A percentile compares a stretch with the other conserved stretches of the same genome.
phyloP scores from a whole-genome alignment of 2,329 filamentous ascomycete genomes.

The Scleromitrula shiraiana region DNA sequence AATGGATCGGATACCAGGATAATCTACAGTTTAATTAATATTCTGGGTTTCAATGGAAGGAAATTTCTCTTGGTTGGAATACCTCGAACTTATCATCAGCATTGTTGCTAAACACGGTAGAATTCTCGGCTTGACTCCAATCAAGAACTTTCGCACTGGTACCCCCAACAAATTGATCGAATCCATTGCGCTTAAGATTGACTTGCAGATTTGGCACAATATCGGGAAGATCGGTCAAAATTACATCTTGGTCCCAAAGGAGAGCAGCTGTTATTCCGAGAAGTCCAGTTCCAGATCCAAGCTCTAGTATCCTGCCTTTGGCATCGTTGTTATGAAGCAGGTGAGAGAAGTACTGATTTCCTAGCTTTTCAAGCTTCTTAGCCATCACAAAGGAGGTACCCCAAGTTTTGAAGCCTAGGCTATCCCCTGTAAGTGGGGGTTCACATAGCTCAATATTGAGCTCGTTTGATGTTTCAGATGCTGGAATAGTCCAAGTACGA shows the following conservation, averaged over 20 bases:
- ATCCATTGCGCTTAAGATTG: slow-evolving; percentile 58
- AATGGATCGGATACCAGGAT: slow-evolving; percentile 81
- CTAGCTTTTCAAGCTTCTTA: slow-evolving; percentile 50
- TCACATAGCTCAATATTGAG: slow-evolving; percentile 70
- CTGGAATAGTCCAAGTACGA: slow-evolving; percentile 50
- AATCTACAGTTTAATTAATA: slow-evolving; percentile 39
- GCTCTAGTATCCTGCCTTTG: slow-evolving; percentile 50
- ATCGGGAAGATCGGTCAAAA: slow-evolving; percentile 75
- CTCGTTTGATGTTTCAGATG: slow-evolving; percentile 27
- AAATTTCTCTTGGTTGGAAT: background rate
- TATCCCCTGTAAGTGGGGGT: slow-evolving; percentile 79
- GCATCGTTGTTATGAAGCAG: slow-evolving; percentile 30
- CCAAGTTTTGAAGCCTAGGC: slow-evolving; percentile 92
- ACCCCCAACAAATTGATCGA: slow-evolving; percentile 45
- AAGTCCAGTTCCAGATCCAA: slow-evolving; percentile 88
- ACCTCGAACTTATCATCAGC: slow-evolving; percentile 36
- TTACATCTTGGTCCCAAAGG: slow-evolving; percentile 56
- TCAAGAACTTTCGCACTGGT: slow-evolving; percentile 60
- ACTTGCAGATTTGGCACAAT: slow-evolving; percentile 74
- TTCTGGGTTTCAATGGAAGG: background rate
- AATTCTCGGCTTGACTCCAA: slow-evolving; percentile 35
- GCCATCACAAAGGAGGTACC: slow-evolving; percentile 82
- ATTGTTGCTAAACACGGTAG: slow-evolving; percentile 31
- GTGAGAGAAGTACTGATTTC: slow-evolving; percentile 22
- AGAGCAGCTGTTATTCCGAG: slow-evolving; percentile 78